Evolutionary conservation across 805 yeast species (phyloP).

Genomic region (Suhomyces prunicola): DNA sequence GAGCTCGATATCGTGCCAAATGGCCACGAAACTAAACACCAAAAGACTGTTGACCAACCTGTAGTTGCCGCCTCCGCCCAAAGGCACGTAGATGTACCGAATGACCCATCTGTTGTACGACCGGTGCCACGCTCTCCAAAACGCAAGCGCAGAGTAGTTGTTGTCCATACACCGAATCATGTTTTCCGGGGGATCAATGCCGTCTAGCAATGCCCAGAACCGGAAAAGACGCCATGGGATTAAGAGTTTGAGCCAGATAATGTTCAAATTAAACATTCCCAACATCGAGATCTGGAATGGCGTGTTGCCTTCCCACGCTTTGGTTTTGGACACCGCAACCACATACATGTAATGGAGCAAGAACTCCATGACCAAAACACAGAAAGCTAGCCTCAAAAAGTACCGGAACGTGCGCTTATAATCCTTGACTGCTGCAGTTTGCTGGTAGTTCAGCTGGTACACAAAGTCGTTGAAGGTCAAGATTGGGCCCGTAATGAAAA

Average conservation of each 20-base stretch:
- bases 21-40: conserved; percentile 92
- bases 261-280: conserved; percentile 83
- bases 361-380: conserved; percentile 85
- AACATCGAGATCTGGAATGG: conserved; percentile 95
- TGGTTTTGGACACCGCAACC: conserved; percentile 84
- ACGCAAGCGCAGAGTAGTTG: conserved; percentile 88
- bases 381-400: conserved; percentile 64
- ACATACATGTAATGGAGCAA: conserved; percentile 85
- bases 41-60: conserved; percentile 74
- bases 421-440: conserved; percentile 54
- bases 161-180: conserved; percentile 96
- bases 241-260: conserved; percentile 88
- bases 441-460: conserved; percentile 60
- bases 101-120: conserved; percentile 88
- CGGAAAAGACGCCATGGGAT: conserved; percentile 97
- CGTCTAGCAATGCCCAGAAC: conserved; percentile 89
- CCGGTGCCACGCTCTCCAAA: conserved; percentile 99
- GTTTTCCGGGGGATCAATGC: conserved; percentile 94
- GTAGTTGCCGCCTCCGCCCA: conserved; percentile 74
- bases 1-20: conserved; percentile 97
- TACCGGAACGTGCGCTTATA: conserved; percentile 53
- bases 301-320: conserved; percentile 85
- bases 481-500: conserved; percentile 94
- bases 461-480: conserved; percentile 88
- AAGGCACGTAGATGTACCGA: conserved; percentile 84